Evolutionary conservation across 164 flowering plant species (phyloP), one percentile per base, ranked within the genome.

Genomic region (grape (Vitis vinifera)): DNA sequence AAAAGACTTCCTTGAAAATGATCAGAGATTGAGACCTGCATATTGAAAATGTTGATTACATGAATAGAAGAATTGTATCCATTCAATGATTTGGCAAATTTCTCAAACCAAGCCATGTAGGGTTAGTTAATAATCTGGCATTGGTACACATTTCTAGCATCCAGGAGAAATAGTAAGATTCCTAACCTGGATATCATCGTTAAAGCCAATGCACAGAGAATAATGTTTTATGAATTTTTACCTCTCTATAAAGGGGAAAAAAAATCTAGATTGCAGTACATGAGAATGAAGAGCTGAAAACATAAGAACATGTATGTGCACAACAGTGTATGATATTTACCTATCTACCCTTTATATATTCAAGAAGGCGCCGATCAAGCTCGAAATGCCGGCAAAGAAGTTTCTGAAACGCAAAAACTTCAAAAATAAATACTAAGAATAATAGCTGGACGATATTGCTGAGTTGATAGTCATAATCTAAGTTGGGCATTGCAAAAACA

Each of bases 301-400:
- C 2, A 23, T 23, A 23, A 30, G 50, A 27, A 9, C 19, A 30
- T 53, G 31, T 30, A 11, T 10, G 58, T 55, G 17, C 15, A 55
- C 47, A 53, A 37, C 27, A 66, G 3, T 13, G 14, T 52, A 27
- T 13, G 12, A n/a, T 56, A 47, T 51, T 67, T 17, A 74, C 73
- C 80, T 87, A 90, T 83, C 85, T 83, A 17, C 83, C 81, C 67
- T 83, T 81, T 15, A 87, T 75, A 37, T 92, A 92, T 59, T 89
- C 89, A 37, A 94, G 79, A 23, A 91, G 92, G 52, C 16, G 89
- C 27, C 83, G 81, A 72, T 94, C 98, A 67, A 94, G 97, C 82
- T 92, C 95, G 75, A 94, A 94, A 70, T 91, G 84, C 30, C 71
- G 87, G 70, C 84, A 85, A 31, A 94, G 81, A 67, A 74, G 78